Base-by-base conservation (phyloP, 140 eudicot genomes). In the Flaveria floridana region DNA sequence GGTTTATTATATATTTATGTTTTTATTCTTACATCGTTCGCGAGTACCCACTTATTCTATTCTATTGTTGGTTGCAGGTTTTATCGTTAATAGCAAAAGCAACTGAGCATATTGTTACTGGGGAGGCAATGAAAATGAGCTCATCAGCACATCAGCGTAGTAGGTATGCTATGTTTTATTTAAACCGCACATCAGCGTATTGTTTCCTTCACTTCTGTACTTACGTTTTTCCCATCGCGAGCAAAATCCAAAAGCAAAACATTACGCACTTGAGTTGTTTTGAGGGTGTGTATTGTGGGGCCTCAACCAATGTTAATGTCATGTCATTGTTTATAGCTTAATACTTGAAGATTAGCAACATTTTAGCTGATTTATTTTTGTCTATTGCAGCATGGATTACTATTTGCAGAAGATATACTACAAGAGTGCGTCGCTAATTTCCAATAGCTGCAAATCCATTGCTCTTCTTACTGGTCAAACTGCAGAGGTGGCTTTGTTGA, bases 391-490 rank as follows among this genome's bases (percentile, higher is more conserved):
- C 85, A 92, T 92, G 98, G 95, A 86, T 42, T 92, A 92, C 84
- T 89, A 92, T 75, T 72, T 92, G 90, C 85, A 92, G 78, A 92
- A 92, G 89, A 87, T 95, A 50, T 89, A 87, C 81, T 92, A 83
- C 86, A 92, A 92, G 85, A 92, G 95, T 26, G 95, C 96, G 30
- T 92, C 98, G 2, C 83, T 92, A 76, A 89, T 92, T 55, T 87
- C 98, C 19, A 92, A 89, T 75, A 89, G 98, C 88, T 89, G 96
- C 89, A 87, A 92, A 76, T 83, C 98, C 50, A 81, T 92, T 81
- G 95, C 98, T 23, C 95, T 92, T 81, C 89, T 92, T 67, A 90
- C 98, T 0, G 98, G 98, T 55, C 95, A 92, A 76, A 86, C 98
- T 28, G 78, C 95, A 2, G 98, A 92, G 83, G 96, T 92, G 66